A percentile compares a stretch with the other conserved stretches of the same genome.
Conservation (phyloP, 139 green algal genomes). For the Picochlorum sp. region DNA sequence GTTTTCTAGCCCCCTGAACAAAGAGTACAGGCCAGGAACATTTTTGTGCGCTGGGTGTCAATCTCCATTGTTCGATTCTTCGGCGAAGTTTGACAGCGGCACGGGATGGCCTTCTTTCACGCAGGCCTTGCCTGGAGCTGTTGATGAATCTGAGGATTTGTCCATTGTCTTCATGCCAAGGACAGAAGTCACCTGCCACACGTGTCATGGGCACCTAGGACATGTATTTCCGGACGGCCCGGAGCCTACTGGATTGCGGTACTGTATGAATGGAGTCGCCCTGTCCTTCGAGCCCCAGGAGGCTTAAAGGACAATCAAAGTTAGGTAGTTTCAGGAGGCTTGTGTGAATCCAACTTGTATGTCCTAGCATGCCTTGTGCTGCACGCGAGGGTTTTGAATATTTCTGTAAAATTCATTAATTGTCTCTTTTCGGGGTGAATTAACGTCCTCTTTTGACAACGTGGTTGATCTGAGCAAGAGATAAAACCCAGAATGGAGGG, state of each 20-base stretch:
- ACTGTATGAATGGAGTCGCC: constrained; percentile 83
- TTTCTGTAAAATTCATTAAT: too few relatives aligned
- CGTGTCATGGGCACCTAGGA: constrained; percentile 8
- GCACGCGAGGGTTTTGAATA: too few relatives aligned
- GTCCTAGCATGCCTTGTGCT: too few relatives aligned
- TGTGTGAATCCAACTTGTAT: too few relatives aligned
- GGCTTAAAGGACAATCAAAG: background rate
- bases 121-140: constrained; percentile 24
- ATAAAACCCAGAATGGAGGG: too few relatives aligned
- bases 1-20: constrained; percentile 37
- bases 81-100: constrained; percentile 60
- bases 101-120: constrained; percentile 49
- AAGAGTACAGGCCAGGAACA: constrained; percentile 36
- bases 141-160: constrained; percentile 40
- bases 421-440: too few relatives aligned
- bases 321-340: too few relatives aligned
- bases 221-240: constrained; percentile 85
- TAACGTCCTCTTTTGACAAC: too few relatives aligned
- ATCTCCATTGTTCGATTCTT: constrained; percentile 36
- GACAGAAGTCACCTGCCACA: constrained; percentile 27
- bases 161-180: constrained; percentile 49
- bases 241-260: constrained; percentile 66
- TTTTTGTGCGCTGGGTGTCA: constrained; percentile 52
- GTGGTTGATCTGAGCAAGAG: too few relatives aligned
- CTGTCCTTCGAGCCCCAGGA: constrained; percentile 48